phyloP scores from a whole-genome alignment of 2,329 filamentous ascomycete species.

The Whalleya microplaca region DNA sequence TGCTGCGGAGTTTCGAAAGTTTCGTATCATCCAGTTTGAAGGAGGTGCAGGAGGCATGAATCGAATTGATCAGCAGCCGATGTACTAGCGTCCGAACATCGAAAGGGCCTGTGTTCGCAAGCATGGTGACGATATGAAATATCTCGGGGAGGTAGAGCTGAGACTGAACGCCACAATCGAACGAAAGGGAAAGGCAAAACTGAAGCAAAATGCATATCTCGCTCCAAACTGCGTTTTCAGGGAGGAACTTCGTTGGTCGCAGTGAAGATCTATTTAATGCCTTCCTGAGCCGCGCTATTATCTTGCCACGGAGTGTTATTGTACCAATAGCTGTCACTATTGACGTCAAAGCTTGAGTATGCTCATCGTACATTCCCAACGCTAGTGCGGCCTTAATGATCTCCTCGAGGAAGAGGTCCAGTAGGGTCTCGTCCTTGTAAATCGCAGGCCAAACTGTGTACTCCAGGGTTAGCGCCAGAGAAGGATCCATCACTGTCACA shows the following conservation, averaged over 20 bases:
- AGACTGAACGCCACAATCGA: conserved; percentile 68
- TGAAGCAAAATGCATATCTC: conserved; percentile 70
- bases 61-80: conserved; percentile 66
- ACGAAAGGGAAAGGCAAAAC: conserved; percentile 68
- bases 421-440: conserved; percentile 64
- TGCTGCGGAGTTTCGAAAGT: conserved; percentile 57
- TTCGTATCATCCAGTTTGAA: conserved; percentile 65
- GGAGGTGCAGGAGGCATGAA: conserved; percentile 69
- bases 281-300: conserved; percentile 68
- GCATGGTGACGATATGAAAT: conserved; percentile 72
- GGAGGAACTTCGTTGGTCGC: conserved; percentile 65
- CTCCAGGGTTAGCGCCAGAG: conserved; percentile 63
- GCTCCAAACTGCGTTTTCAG: conserved; percentile 70
- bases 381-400: conserved; percentile 65
- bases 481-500: conserved; percentile 63
- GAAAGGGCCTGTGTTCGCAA: conserved; percentile 65
- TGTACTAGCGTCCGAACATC: conserved; percentile 64
- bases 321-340: conserved; percentile 67
- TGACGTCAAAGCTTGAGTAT: conserved; percentile 63
- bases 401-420: conserved; percentile 71
- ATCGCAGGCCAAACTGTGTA: conserved; percentile 69
- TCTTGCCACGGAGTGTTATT: conserved; percentile 66
- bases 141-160: conserved; percentile 71
- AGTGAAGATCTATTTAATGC: conserved; percentile 69
- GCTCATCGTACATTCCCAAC: conserved; percentile 61